These are phyloP conservation scores for Sordariomycetes sp. DNA, from an alignment of 2,329 filamentous ascomycete species.

Conservation along the genomic window DNA sequence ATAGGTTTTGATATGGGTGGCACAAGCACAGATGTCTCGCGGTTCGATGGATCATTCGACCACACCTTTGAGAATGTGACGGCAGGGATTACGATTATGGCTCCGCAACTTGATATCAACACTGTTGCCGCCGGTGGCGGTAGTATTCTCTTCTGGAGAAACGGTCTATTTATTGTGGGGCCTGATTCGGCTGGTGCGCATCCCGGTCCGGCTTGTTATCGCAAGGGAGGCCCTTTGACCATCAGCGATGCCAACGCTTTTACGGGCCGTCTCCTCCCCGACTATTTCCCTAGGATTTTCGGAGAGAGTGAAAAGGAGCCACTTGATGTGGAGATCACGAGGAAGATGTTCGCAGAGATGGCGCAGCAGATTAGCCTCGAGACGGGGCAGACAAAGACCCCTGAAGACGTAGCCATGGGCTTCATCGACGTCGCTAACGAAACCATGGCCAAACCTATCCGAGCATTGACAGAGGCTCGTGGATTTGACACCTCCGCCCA, in stretches of 20 bases:
- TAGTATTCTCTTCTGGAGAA: conserved; percentile 56
- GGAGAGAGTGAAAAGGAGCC: conserved; percentile 51
- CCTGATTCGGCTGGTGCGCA: conserved; percentile 59
- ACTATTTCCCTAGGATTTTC: conserved; percentile 63
- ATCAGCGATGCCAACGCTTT: conserved; percentile 63
- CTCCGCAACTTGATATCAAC: conserved; percentile 69
- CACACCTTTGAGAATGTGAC: conserved; percentile 60
- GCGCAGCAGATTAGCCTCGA: conserved; percentile 25
- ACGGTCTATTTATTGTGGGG: conserved; percentile 60
- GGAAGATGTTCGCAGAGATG: conserved; percentile 25
- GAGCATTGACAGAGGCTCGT: conserved; percentile 19
- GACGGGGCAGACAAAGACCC: conserved; percentile 15
- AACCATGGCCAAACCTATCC: conserved; percentile 20
- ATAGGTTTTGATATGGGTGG: conserved; percentile 25
- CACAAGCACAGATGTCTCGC: conserved; percentile 63
- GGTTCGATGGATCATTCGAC: conserved; percentile 38
- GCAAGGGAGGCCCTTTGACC: conserved; percentile 58
- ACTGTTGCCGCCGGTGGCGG: conserved; percentile 68
- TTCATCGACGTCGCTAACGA: conserved; percentile 23
- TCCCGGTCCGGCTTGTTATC: conserved; percentile 59
- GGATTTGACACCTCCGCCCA: conserved; percentile 20
- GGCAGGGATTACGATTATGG: conserved; percentile 66
- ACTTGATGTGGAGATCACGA: conserved; percentile 25
- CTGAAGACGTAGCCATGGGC: conserved; percentile 21
- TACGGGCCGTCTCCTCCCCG: conserved; percentile 43